Evolutionary conservation across 495 filamentous ascomycete genomes (phyloP).

Genomic region (Xylaria castorea): DNA sequence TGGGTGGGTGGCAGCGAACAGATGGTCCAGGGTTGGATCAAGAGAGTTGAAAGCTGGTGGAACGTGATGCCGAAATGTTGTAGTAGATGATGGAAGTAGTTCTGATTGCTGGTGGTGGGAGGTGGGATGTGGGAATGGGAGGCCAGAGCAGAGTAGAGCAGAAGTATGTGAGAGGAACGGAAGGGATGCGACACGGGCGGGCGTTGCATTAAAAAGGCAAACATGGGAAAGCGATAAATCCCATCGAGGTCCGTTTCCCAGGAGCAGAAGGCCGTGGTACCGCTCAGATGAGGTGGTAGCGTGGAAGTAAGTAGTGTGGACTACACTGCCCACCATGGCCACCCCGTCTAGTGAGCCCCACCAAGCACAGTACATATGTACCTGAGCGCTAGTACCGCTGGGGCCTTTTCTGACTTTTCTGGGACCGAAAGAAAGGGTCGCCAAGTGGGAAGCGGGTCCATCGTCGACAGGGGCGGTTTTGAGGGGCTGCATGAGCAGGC

Average conservation of each 20-base stretch:
- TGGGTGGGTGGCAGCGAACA: background rate
- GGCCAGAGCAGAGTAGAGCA: constrained; percentile 28
- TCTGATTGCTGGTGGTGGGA: background rate
- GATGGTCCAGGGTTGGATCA: background rate
- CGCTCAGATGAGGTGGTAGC: constrained; percentile 18
- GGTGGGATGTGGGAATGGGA: constrained; percentile 23
- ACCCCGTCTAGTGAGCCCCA: background rate
- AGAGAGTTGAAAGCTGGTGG: background rate
- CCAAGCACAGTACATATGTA: constrained; percentile 19
- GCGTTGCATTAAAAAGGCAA: constrained; percentile 39
- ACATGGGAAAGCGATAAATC: constrained; percentile 46
- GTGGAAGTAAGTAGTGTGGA: background rate
- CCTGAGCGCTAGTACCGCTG: constrained; percentile 20
- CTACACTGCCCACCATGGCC: background rate
- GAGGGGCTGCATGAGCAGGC: constrained; percentile 9
- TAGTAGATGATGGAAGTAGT: background rate
- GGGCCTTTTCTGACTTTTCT: constrained; percentile 11
- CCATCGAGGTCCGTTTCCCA: constrained; percentile 39
- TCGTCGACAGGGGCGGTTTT: background rate
- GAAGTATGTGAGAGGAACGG: constrained; percentile 33
- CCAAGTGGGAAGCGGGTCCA: constrained; percentile 15
- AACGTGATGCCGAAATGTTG: background rate
- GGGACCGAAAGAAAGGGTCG: constrained; percentile 23
- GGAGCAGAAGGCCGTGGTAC: constrained; percentile 29
- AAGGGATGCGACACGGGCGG: constrained; percentile 34